Base-by-base conservation (phyloP, 2,329 filamentous ascomycete genomes). In the Intubia oerlemansii region DNA sequence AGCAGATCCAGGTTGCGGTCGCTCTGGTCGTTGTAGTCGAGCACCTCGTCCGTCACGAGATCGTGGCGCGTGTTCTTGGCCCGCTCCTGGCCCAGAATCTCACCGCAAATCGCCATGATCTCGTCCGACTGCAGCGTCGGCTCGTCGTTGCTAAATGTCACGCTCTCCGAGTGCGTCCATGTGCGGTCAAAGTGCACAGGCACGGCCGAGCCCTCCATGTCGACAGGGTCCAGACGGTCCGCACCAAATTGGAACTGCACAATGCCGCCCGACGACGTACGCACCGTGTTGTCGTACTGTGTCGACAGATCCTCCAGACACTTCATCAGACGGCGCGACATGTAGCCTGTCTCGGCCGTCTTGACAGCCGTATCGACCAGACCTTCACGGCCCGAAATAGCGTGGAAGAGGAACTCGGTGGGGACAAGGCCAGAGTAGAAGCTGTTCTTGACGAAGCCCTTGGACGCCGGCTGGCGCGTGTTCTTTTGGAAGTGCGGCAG, bases 311-410 rank as follows among this genome's bases (percentile, higher is more conserved):
- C 88, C 47, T 98, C 88, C 27, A 98, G 54, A 4, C 81, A 92
- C 52, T 98, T 98, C 85, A 98, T 98, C 46, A 98, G 51, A 40
- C 88, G 73, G 53, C 88, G 74, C 37, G 85, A 95, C 88, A 98
- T 98, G 54, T 98, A 98, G 38, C 88, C 88, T 9, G 88, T 98
- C 51, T 98, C 88, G 30, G 88, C 88, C 30, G 88, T 98, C 57
- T 98, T 98, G 54, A 95, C 88, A 35, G 88, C 88, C 3, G 88
- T 98, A 65, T 98, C 88, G 44, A 98, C 84, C 39, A 98, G 57
- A 68, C 88, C 88, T 67, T 95, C 88, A 69, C 88, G 78, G 42
- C 88, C 88, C 42, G 82, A 92, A 55, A 95, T 93, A 39, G 88
- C 88, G 65, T 98, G 88, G 53, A 98, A 95, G 32, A 95, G 66